Base-by-base conservation (phyloP, 164 flowering plant genomes). In the Berberis vulgaris region DNA sequence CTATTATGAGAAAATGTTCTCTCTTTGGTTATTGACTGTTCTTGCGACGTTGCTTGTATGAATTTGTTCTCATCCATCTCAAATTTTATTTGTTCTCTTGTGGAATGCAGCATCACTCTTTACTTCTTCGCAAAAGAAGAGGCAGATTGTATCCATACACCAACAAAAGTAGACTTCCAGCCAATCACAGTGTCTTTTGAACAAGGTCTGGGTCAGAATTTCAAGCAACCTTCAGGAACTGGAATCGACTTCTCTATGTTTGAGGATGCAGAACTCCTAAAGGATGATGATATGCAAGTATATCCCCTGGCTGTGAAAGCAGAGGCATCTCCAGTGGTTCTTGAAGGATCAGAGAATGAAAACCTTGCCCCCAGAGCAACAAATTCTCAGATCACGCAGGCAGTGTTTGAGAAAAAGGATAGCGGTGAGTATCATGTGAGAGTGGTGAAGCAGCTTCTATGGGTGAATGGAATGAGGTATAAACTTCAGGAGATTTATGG, bases 401-500 rank as follows among this genome's bases (percentile, higher is more conserved):
- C 89, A 2, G 83, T 88, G 43, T 85, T 91, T 65, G 96, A 89
- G 72, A 76, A 71, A 74, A 84, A 85, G 75, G 96, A 91, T 38
- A 86, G 80, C 65, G 97, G 92, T 39, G 89, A 78, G 64, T 84
- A 73, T 72, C 86, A 77, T 6, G 84, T 86, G 47, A 83, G 83
- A 74, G 97, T 91, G 41, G 75, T 80, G 72, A 95, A 89, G 75
- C 99, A 95, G 82, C 85, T 95, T 6, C 69, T 95, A 50, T 89
- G 96, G 96, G 96, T 88, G 61, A 84, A 81, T 71, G 81, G 82
- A 2, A 81, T 79, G 85, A 87, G 97, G 71, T 95, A 95, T 70
- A 97, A 95, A 72, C 76, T 95, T 63, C 99, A 95, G 68, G 99
- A 95, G 79, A 95, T 95, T 9, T 95, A 87, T 65, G 99, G 99